Evolutionary conservation across 2,329 filamentous ascomycete species (phyloP).

Genomic region (Neurospora crassa): DNA sequence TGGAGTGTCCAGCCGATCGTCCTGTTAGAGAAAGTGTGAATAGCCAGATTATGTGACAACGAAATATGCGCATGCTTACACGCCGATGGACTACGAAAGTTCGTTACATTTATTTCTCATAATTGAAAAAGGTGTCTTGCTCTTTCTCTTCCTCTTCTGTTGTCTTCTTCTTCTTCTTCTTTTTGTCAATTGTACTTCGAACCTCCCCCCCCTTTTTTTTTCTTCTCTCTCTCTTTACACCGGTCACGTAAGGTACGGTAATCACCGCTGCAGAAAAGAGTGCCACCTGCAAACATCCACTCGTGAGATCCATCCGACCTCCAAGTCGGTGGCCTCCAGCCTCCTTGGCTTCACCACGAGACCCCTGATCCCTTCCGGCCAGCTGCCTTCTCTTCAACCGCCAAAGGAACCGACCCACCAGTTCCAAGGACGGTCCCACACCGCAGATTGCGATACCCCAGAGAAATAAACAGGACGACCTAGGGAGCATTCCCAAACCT

Average conservation of each 20-base stretch:
- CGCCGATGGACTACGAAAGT: no score
- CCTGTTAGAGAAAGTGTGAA: no score
- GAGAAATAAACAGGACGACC: background rate
- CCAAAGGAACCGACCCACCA: background rate
- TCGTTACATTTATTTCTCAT: no score
- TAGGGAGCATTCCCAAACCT: background rate
- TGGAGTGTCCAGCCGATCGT: background rate
- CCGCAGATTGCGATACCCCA: background rate
- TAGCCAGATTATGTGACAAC: no score
- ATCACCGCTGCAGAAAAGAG: background rate
- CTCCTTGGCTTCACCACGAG: background rate
- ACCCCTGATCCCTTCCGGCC: background rate
- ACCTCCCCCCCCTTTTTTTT: background rate
- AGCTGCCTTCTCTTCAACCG: background rate
- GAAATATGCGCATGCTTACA: no score
- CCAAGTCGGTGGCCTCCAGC: background rate
- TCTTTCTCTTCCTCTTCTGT: no score
- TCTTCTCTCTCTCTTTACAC: background rate
- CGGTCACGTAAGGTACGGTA: background rate
- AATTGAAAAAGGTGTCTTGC: no score
- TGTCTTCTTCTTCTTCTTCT: no score
- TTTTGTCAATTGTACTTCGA: no score
- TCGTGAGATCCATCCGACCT: background rate
- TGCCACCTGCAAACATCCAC: background rate
- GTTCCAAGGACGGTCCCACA: background rate